These are phyloP conservation scores for Chaetomiaceae sp. DNA, from an alignment of 2,329 filamentous ascomycete species.

Conservation along the genomic window DNA sequence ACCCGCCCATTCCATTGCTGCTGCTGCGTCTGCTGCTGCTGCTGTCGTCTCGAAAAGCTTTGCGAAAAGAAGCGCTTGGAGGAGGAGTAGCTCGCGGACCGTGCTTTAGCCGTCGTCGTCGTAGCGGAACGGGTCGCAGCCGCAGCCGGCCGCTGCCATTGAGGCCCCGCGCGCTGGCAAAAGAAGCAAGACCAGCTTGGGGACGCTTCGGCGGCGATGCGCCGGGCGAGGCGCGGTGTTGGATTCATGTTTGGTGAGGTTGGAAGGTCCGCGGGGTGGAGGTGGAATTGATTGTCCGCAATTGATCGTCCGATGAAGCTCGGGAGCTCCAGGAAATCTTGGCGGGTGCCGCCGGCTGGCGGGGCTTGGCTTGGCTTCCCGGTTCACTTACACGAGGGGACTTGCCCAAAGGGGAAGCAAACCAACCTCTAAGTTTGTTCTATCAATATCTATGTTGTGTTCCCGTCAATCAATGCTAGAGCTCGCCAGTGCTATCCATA, in stretches of 20 bases:
- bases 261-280: neutral
- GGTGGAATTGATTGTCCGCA: neutral
- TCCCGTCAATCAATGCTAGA: too few relatives aligned
- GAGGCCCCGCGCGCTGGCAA: constrained; percentile 16
- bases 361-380: neutral
- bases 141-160: constrained; percentile 13
- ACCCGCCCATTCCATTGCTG: constrained; percentile 19
- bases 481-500: too few relatives aligned
- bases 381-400: neutral
- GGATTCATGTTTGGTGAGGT: constrained; percentile 19
- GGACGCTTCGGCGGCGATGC: constrained; percentile 11
- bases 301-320: constrained; percentile 4
- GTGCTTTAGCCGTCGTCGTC: neutral
- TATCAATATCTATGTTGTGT: too few relatives aligned
- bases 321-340: neutral
- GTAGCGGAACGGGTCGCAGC: neutral
- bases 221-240: constrained; percentile 22
- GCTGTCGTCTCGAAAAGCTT: constrained; percentile 22
- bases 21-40: constrained; percentile 27
- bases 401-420: neutral
- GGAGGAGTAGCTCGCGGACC: neutral
- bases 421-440: neutral
- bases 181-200: constrained; percentile 19
- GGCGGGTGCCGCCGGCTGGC: constrained; percentile 4
- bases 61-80: constrained; percentile 17